These are phyloP conservation scores for Corymbia calophylla DNA, from an alignment of 441 rosid species.

Conservation along the genomic window DNA sequence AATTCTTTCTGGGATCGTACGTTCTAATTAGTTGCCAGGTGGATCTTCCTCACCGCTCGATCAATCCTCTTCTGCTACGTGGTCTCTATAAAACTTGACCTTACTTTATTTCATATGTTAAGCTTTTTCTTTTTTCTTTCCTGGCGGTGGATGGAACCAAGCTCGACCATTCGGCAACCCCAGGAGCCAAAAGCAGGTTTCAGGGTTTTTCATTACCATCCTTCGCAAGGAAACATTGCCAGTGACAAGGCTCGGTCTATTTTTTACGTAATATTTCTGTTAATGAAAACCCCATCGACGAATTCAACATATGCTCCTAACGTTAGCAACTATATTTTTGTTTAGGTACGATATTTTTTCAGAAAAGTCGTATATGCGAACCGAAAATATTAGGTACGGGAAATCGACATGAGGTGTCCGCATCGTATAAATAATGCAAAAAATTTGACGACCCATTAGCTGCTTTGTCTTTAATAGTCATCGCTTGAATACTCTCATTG, in stretches of 20 bases:
- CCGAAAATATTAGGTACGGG: not conserved
- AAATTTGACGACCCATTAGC: not conserved
- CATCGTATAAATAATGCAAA: not conserved
- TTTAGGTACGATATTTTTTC: not conserved
- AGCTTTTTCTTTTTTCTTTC: not conserved
- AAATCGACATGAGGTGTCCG: not conserved
- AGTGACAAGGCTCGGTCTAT: not conserved
- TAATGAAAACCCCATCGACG: not conserved
- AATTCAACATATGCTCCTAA: not conserved
- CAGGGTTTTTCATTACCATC: not conserved
- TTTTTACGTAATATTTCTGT: not conserved
- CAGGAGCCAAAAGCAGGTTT: not conserved
- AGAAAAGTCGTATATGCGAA: fast-evolving
- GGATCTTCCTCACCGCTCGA: not conserved
- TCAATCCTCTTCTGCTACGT: not conserved
- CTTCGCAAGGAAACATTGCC: not conserved
- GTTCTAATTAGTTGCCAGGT: not conserved
- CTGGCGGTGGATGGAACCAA: not conserved
- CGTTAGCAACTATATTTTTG: not conserved
- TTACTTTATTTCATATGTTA: not conserved
- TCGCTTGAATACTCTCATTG: not conserved
- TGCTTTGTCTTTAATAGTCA: not conserved
- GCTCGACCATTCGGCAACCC: not conserved
- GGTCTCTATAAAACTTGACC: not conserved
- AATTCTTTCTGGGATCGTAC: not conserved